A percentile compares a stretch with the other conserved stretches of the same genome.
phyloP scores from a whole-genome alignment of 306 rosid species.

The Inga leiocalycina region DNA sequence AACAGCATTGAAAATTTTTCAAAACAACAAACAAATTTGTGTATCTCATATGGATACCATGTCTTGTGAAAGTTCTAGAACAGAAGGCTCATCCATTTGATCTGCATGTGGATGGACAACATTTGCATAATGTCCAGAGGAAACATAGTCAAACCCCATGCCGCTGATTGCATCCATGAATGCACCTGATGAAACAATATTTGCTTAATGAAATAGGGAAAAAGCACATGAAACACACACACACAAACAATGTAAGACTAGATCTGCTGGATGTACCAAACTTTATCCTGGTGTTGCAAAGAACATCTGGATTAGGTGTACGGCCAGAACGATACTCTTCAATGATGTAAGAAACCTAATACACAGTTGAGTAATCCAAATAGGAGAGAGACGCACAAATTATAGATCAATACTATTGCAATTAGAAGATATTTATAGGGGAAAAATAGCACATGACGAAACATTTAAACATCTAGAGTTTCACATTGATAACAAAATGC shows the following conservation, averaged over 20 bases:
- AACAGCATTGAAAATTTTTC: neutral
- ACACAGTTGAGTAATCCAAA: constrained; percentile 26
- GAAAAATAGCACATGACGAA: neutral
- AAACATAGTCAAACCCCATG: constrained; percentile 86
- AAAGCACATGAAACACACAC: neutral
- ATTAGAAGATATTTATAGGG: neutral
- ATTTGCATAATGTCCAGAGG: constrained; percentile 94
- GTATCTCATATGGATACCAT: constrained; percentile 52
- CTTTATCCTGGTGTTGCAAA: constrained; percentile 95
- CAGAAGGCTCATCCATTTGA: constrained; percentile 50
- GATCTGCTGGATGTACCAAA: constrained; percentile 60
- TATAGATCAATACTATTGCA: constrained; percentile 9
- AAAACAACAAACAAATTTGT: neutral
- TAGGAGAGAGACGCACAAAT: neutral
- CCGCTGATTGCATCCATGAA: constrained; percentile 83
- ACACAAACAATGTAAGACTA: neutral
- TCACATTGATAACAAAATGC: neutral
- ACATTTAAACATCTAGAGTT: neutral
- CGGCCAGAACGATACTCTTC: constrained; percentile 91
- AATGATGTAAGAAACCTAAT: constrained; percentile 84
- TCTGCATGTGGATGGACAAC: constrained; percentile 64
- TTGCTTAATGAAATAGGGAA: constrained; percentile 12
- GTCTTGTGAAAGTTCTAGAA: constrained; percentile 79
- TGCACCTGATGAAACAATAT: constrained; percentile 58
- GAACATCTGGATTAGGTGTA: constrained; percentile 92